Conservation (phyloP, 352 stramenopile species). For the Phytopythium kandeliae region DNA sequence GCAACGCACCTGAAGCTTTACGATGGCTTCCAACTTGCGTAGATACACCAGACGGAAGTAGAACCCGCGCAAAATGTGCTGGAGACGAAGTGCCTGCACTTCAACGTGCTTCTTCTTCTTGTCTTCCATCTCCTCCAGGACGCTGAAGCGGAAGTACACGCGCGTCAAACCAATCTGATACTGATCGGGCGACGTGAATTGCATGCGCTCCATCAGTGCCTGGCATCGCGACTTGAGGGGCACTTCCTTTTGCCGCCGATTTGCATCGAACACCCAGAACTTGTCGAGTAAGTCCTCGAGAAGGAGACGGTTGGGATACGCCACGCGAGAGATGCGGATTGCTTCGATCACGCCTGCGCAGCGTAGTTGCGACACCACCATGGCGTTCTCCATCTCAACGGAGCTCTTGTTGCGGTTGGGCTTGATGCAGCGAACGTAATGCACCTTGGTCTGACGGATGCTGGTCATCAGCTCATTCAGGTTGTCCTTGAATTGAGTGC, state of each 20-base stretch:
- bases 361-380: constrained; percentile 95
- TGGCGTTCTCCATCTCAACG: constrained; percentile 84
- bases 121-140: constrained; percentile 77
- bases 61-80: constrained; percentile 74
- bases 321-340: constrained; percentile 96
- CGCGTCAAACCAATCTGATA: constrained; percentile 73
- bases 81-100: constrained; percentile 49
- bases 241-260: constrained; percentile 30
- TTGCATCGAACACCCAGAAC: constrained; percentile 67
- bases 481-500: constrained; percentile 93
- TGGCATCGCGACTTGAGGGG: constrained; percentile 40
- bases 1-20: constrained; percentile 63
- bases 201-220: constrained; percentile 53
- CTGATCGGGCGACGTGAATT: constrained; percentile 57
- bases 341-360: constrained; percentile 99
- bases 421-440: constrained; percentile 99
- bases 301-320: constrained; percentile 96
- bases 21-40: constrained; percentile 58
- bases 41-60: constrained; percentile 50
- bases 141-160: constrained; percentile 79
- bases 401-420: constrained; percentile 96
- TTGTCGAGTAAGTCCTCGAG: constrained; percentile 81
- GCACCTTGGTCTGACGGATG: constrained; percentile 93
- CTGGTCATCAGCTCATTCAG: constrained; percentile 93
- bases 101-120: constrained; percentile 53